A percentile compares a stretch with the other conserved stretches of the same genome.
phyloP scores from a whole-genome alignment of 2,329 filamentous ascomycete species.

The Dactylellina haptotyla region DNA sequence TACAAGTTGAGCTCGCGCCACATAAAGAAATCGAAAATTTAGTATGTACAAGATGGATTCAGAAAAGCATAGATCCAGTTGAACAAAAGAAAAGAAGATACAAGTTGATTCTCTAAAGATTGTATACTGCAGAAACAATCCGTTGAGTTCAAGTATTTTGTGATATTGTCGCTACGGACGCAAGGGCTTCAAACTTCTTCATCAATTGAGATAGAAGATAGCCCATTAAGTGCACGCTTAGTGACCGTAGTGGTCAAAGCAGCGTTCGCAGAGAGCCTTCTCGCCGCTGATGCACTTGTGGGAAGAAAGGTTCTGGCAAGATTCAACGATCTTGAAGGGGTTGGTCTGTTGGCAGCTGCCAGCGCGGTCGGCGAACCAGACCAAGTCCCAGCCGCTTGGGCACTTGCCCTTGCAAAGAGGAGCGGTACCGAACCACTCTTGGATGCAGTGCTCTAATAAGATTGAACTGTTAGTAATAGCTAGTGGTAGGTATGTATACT shows the following conservation, averaged over 20 bases:
- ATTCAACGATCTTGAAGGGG: slow-evolving; percentile 50
- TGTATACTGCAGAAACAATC: slow-evolving; percentile 30
- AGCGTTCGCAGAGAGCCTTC: slow-evolving; percentile 52
- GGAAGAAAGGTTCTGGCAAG: slow-evolving; percentile 50
- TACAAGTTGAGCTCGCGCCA: slow-evolving; percentile 23
- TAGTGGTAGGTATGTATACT: background rate
- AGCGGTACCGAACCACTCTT: slow-evolving; percentile 54
- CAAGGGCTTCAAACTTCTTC: too few species aligned
- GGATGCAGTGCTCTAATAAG: slow-evolving; percentile 46
- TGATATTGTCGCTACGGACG: too few species aligned
- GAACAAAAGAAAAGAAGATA: slow-evolving; percentile 11
- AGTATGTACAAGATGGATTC: slow-evolving; percentile 36
- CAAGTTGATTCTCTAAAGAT: background rate
- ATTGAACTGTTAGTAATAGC: slow-evolving; percentile 1
- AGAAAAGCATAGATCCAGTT: slow-evolving; percentile 8
- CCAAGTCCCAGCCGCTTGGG: slow-evolving; percentile 45
- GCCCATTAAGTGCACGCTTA: slow-evolving; percentile 6
- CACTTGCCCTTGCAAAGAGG: slow-evolving; percentile 51
- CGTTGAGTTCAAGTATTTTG: background rate
- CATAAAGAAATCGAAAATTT: slow-evolving; percentile 2
- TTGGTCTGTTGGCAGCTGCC: slow-evolving; percentile 46
- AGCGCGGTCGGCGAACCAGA: slow-evolving; percentile 45
- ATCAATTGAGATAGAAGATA: background rate
- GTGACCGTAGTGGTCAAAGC: slow-evolving; percentile 32
- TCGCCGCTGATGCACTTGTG: slow-evolving; percentile 44